Percentiles rank a stretch among this genome's conserved stretches.
phyloP scores from a whole-genome alignment of 2,329 filamentous ascomycete genomes.

The Penicillium fuscoglaucum region DNA sequence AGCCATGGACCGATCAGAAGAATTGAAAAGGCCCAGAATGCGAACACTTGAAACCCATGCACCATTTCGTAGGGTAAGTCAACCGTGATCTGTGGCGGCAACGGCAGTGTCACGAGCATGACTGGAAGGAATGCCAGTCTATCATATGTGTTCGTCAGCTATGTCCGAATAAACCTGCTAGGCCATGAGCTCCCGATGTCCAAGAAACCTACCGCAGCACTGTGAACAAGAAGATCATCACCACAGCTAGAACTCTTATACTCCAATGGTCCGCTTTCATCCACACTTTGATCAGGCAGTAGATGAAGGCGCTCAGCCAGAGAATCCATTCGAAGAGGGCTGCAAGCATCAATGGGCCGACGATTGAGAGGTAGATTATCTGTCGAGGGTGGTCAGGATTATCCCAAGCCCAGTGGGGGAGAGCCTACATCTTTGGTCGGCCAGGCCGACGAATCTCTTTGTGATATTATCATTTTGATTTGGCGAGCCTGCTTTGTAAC shows the following conservation, averaged over 20 bases:
- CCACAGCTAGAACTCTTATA: conserved; percentile 71
- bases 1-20: conserved; percentile 88
- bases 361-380: conserved; percentile 81
- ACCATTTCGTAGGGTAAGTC: conserved; percentile 73
- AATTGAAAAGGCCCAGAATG: conserved; percentile 87
- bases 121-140: conserved; percentile 86
- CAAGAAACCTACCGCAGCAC: conserved; percentile 62
- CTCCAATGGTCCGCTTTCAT: conserved; percentile 87
- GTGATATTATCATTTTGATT: not conserved
- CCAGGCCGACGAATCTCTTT: conserved; percentile 5
- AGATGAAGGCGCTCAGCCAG: conserved; percentile 90
- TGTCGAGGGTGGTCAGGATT: conserved; percentile 40
- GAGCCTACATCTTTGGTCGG: conserved; percentile 18
- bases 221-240: conserved; percentile 74
- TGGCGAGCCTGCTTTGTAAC: no score
- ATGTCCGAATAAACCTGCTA: not conserved
- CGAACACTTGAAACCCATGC: conserved; percentile 81
- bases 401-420: not conserved
- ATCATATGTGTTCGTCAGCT: conserved; percentile 2
- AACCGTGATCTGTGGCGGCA: conserved; percentile 69
- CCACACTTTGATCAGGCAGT: conserved; percentile 86
- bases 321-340: conserved; percentile 91
- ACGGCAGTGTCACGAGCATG: conserved; percentile 87
- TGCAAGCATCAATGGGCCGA: conserved; percentile 78
- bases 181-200: not conserved